These are phyloP conservation scores for Rhizophlyctis rosea DNA, from an alignment of 192 early-diverging fungal genomes.

Conservation along the genomic window DNA sequence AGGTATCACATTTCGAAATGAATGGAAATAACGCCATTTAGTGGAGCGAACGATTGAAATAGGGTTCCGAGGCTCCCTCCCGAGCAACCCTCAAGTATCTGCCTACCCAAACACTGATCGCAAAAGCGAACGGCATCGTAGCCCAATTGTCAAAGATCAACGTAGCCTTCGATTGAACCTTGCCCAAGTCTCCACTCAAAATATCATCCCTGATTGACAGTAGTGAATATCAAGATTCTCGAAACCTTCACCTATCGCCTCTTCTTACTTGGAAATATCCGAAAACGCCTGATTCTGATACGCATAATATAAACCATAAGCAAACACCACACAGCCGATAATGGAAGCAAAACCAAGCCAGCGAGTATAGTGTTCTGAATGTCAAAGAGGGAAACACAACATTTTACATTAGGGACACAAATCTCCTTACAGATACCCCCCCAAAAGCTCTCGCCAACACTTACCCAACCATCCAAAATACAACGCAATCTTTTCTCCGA, in stretches of 20 bases:
- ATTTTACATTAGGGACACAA: no score
- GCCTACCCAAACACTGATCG: constrained; percentile 58
- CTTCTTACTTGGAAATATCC: no score
- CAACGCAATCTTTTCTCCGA: constrained; percentile 65
- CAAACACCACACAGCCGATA: constrained; percentile 47
- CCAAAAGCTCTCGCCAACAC: background rate
- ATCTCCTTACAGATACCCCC: no score
- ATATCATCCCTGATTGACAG: background rate
- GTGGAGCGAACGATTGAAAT: no score
- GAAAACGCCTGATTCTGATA: background rate
- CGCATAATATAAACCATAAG: constrained; percentile 41
- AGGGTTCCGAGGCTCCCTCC: no score
- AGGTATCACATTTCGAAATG: no score
- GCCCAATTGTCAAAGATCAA: constrained; percentile 59
- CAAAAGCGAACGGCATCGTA: constrained; percentile 54
- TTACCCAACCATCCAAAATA: constrained; percentile 67
- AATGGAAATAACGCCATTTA: no score
- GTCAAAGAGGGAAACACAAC: background rate
- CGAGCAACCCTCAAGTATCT: constrained; percentile 30
- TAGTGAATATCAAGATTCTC: background rate
- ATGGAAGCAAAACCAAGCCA: constrained; percentile 53
- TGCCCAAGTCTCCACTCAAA: background rate
- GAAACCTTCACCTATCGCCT: no score
- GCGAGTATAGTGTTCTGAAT: constrained; percentile 41
- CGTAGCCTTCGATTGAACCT: background rate